These are phyloP conservation scores for Canavalia ensiformis DNA, from an alignment of 306 rosid genomes.

Conservation along the genomic window DNA sequence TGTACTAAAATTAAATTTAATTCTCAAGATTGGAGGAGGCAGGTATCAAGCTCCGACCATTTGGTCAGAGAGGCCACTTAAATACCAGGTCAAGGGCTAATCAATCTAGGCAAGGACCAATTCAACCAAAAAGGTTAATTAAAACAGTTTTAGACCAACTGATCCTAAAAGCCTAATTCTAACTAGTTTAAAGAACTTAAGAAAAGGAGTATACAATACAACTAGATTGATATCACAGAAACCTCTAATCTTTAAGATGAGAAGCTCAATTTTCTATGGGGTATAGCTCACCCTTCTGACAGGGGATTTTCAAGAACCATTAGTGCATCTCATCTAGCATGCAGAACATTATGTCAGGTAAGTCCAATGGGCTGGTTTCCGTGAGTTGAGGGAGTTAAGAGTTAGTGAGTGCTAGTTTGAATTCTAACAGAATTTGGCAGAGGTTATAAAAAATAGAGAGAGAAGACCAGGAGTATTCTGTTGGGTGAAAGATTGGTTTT, in stretches of 20 bases:
- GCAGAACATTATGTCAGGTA: background rate
- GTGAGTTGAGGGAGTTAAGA: background rate
- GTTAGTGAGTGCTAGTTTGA: background rate
- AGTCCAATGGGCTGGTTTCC: background rate
- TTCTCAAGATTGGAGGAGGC: slow-evolving; percentile 15
- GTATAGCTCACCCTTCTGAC: background rate
- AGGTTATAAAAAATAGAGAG: background rate
- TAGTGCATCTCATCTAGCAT: background rate
- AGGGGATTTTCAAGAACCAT: background rate
- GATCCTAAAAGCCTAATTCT: background rate
- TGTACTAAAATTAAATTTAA: no score
- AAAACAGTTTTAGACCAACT: background rate
- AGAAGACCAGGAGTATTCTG: background rate
- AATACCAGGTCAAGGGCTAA: background rate
- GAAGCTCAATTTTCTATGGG: background rate
- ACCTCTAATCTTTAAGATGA: background rate
- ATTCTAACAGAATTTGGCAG: background rate
- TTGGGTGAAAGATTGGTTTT: background rate
- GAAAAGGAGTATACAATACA: background rate
- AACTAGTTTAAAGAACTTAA: background rate
- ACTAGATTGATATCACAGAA: background rate
- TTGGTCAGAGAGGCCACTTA: background rate
- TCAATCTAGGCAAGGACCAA: background rate
- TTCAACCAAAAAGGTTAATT: background rate
- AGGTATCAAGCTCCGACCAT: background rate